These are phyloP conservation scores for Henningerozyma blattae DNA, from an alignment of 805 yeast species.

Conservation along the genomic window DNA sequence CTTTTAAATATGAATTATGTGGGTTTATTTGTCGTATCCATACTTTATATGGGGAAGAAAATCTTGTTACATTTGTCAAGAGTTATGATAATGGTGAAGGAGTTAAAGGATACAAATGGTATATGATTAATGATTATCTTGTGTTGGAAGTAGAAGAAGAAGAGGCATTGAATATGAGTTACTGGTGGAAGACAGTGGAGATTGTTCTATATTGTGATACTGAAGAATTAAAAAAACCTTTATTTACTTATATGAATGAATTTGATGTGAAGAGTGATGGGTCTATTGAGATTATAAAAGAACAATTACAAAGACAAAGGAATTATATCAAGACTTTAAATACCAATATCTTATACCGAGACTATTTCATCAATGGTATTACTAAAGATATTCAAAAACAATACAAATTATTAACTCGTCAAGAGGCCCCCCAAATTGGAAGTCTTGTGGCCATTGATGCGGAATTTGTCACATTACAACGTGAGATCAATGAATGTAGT, in stretches of 20 bases:
- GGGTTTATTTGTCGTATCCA: constrained; percentile 63
- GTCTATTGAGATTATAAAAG: constrained; percentile 32
- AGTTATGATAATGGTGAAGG: constrained; percentile 25
- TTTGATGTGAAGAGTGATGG: no score
- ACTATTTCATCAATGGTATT: constrained; percentile 58
- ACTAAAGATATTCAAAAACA: constrained; percentile 48
- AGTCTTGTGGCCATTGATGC: constrained; percentile 89
- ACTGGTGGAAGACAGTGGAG: constrained; percentile 79
- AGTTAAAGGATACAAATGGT: constrained; percentile 42
- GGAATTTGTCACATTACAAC: constrained; percentile 76
- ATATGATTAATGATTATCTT: constrained; percentile 80
- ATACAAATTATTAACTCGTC: constrained; percentile 51
- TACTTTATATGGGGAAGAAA: constrained; percentile 40
- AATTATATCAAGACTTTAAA: constrained; percentile 37
- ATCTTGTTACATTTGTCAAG: constrained; percentile 47
- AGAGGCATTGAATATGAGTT: constrained; percentile 64
- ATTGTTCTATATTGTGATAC: constrained; percentile 51
- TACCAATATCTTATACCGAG: constrained; percentile 56
- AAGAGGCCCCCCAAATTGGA: constrained; percentile 67
- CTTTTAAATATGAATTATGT: constrained; percentile 43
- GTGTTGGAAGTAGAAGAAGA: constrained; percentile 62
- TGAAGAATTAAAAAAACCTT: constrained; percentile 29
- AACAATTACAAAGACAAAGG: no score
- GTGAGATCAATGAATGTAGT: constrained; percentile 68
- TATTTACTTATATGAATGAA: constrained; percentile 17